Evolutionary conservation across 768 basidiomycete genomes (phyloP).

Genomic region (Steccherinum ochraceum): DNA sequence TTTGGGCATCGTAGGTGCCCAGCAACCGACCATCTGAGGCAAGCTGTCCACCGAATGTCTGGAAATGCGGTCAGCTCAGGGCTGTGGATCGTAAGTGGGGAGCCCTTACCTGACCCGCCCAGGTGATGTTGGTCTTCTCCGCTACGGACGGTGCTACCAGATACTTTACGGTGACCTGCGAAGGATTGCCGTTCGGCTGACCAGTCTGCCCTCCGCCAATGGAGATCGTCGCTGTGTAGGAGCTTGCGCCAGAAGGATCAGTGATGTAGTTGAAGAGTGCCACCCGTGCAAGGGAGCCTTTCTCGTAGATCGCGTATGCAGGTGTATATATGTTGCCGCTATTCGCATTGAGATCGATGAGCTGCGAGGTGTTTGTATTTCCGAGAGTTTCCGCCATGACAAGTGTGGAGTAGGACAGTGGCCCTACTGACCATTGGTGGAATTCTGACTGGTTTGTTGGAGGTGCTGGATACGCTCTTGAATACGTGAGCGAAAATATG

Average conservation of each 20-base stretch:
- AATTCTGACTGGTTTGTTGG: constrained; percentile 33
- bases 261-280: constrained; percentile 44
- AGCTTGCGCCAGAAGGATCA: constrained; percentile 31
- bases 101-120: constrained; percentile 41
- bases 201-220: constrained; percentile 28
- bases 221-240: constrained; percentile 29
- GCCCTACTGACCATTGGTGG: constrained; percentile 40
- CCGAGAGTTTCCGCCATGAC: constrained; percentile 42
- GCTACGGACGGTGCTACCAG: constrained; percentile 30
- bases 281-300: constrained; percentile 33
- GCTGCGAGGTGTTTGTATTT: constrained; percentile 31
- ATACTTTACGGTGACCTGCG: constrained; percentile 29
- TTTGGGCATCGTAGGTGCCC: constrained; percentile 26
- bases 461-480: constrained; percentile 24
- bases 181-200: constrained; percentile 25
- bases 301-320: constrained; percentile 44
- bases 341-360: constrained; percentile 31
- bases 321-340: constrained; percentile 32
- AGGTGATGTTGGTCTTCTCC: constrained; percentile 41
- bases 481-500: not conserved
- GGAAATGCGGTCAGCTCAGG: no score
- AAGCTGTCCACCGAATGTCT: constrained; percentile 25
- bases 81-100: no score
- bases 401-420: constrained; percentile 42
- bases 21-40: constrained; percentile 34